Evolutionary conservation across 1,284 basidiomycete species (phyloP), one percentile per base, ranked within the genome.

Genomic region (Cryptococcus depauperatus): DNA sequence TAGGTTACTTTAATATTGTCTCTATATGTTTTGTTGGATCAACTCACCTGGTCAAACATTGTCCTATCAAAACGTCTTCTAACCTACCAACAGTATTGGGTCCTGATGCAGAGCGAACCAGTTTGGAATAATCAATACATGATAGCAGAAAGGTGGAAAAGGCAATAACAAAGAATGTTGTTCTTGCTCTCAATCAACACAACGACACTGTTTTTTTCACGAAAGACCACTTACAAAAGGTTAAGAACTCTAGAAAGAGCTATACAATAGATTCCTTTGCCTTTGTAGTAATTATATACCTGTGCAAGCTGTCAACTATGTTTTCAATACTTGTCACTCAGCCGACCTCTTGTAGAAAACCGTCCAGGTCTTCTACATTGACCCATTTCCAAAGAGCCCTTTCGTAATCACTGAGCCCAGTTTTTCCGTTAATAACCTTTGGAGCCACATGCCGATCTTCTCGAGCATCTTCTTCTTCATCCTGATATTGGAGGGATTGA

Each of bases 371-470:
- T 62, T 89, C 88, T 7, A 97, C 88, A 64, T 98, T 99, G 51
- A 95, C 89, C 95, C 95, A 99, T 53, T 87, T 85, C 95, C 95
- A 99, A 35, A 97, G 67, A 0, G 93, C 93, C 55, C 81, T 81
- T 68, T 96, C 89, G 64, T 88, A 83, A 13, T 81, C 81, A 59
- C 88, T 84, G 47, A 92, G 65, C 3, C 86, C 85, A 10, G 39
- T 50, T 45, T 54, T 58, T n/a, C 46, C 40, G n/a, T n/a, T n/a
- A n/a, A n/a, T n/a, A n/a, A n/a, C n/a, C n/a, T n/a, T n/a, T 19
- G 46, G 18, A 3, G 35, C 23, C 45, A 28, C 28, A 41, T 16
- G 46, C 51, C 41, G 13, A 25, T 21, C 16, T 22, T 41, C 13
- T 18, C 21, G 34, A 16, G 47, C 50, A 32, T 72, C 71, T 22